Percentiles rank a stretch among this genome's conserved stretches.
Conservation (phyloP, 2,329 filamentous ascomycete genomes). For the Botrytis aclada region DNA sequence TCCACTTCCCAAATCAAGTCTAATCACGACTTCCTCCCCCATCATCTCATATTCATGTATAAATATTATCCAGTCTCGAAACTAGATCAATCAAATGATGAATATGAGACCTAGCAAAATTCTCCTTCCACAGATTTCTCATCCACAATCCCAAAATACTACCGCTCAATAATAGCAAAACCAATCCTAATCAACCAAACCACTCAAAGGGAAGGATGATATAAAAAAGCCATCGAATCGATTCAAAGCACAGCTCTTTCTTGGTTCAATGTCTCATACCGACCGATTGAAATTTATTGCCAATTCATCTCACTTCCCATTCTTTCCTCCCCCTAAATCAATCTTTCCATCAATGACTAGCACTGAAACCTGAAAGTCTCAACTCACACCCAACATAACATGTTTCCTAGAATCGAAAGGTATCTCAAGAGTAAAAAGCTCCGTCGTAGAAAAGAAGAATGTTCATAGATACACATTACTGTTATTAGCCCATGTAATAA, state of each 20-base stretch:
- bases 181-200: neutral
- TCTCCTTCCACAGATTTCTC: neutral
- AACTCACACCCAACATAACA: neutral
- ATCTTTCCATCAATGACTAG: constrained; percentile 11
- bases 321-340: neutral
- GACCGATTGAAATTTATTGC: neutral
- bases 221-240: neutral
- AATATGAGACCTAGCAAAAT: neutral
- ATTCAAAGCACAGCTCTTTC: constrained; percentile 5
- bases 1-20: neutral
- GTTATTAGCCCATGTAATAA: constrained; percentile 16
- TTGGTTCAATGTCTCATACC: neutral
- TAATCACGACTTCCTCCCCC: neutral
- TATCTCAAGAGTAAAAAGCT: constrained; percentile 6
- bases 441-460: constrained; percentile 8
- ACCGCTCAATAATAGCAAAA: constrained; percentile 1
- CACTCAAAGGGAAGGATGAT: neutral
- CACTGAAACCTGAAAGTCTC: constrained; percentile 9
- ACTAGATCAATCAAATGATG: neutral
- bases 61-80: neutral
- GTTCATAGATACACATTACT: constrained; percentile 21
- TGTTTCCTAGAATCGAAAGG: constrained; percentile 2
- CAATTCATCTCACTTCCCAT: neutral
- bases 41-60: neutral
- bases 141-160: neutral